These are phyloP conservation scores for Cornus controversa DNA, from an alignment of 148 eudicot genomes.

Conservation along the genomic window DNA sequence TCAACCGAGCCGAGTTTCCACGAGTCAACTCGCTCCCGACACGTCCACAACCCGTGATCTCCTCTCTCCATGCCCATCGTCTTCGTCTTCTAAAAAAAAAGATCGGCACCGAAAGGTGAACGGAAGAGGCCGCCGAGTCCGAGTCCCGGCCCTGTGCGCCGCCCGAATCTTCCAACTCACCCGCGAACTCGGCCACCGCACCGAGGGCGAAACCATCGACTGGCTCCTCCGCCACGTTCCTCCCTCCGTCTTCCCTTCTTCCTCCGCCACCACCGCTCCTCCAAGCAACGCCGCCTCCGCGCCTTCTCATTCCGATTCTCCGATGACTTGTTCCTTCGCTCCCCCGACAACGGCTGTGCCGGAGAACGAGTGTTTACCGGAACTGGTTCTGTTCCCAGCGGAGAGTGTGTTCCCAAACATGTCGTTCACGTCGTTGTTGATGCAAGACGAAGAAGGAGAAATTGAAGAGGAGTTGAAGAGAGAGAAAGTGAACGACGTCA, in stretches of 20 bases:
- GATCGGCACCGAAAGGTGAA: slow-evolving; percentile 23
- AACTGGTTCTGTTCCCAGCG: not conserved
- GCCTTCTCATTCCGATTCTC: not conserved
- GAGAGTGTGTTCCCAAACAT: not conserved
- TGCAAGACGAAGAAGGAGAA: slow-evolving; percentile 6
- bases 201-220: slow-evolving; percentile 24
- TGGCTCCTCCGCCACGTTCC: slow-evolving; percentile 26
- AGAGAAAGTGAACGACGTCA: not conserved
- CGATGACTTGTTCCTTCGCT: not conserved
- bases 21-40: not conserved
- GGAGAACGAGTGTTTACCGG: not conserved
- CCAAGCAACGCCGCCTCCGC: not conserved
- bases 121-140: slow-evolving; percentile 24
- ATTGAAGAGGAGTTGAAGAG: not conserved
- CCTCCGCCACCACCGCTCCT: not conserved
- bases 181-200: slow-evolving; percentile 26
- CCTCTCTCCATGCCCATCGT: not conserved
- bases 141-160: slow-evolving; percentile 25
- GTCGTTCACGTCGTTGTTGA: slow-evolving; percentile 13
- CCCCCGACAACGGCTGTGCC: not conserved
- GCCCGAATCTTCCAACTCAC: slow-evolving; percentile 28
- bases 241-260: slow-evolving; percentile 17
- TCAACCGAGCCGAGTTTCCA: not conserved
- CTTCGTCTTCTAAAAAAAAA: not conserved
- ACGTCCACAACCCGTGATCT: not conserved